phyloP scores from a whole-genome alignment of 2,329 filamentous ascomycete species.

The Colletotrichum musae region DNA sequence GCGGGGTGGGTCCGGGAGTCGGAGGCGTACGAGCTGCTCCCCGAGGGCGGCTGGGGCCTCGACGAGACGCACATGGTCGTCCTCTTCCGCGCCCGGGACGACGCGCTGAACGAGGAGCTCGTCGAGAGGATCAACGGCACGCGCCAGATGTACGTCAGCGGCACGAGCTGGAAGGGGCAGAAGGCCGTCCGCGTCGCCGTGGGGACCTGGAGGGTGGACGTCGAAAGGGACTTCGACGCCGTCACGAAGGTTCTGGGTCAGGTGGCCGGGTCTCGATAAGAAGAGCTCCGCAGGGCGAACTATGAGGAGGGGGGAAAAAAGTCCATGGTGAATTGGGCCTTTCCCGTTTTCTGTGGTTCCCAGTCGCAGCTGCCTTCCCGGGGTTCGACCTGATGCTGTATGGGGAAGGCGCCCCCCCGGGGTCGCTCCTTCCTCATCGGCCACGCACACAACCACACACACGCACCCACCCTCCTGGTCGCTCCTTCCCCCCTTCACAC shows the following conservation, averaged over 20 bases:
- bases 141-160: conserved; percentile 85
- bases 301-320: too few relatives aligned
- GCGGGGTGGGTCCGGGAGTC: conserved; percentile 74
- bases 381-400: too few relatives aligned
- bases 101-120: conserved; percentile 74
- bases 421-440: conserved; percentile 3
- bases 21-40: conserved; percentile 77
- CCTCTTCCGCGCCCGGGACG: conserved; percentile 78
- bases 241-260: conserved; percentile 73
- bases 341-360: too few relatives aligned
- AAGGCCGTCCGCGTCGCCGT: conserved; percentile 88
- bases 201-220: conserved; percentile 85
- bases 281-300: not conserved
- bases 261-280: conserved; percentile 53
- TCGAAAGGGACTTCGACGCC: conserved; percentile 75
- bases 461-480: not conserved
- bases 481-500: conserved; percentile 1
- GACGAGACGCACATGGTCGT: conserved; percentile 75
- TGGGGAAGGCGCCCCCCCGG: too few relatives aligned
- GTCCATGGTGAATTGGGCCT: too few relatives aligned
- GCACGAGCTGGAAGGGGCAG: conserved; percentile 81
- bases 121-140: conserved; percentile 80
- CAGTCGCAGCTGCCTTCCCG: too few relatives aligned
- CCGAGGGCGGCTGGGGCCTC: conserved; percentile 58
- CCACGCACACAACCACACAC: not conserved